Base-by-base conservation (phyloP, 1,284 basidiomycete genomes). In the Apiotrichum mycotoxinovorans region DNA sequence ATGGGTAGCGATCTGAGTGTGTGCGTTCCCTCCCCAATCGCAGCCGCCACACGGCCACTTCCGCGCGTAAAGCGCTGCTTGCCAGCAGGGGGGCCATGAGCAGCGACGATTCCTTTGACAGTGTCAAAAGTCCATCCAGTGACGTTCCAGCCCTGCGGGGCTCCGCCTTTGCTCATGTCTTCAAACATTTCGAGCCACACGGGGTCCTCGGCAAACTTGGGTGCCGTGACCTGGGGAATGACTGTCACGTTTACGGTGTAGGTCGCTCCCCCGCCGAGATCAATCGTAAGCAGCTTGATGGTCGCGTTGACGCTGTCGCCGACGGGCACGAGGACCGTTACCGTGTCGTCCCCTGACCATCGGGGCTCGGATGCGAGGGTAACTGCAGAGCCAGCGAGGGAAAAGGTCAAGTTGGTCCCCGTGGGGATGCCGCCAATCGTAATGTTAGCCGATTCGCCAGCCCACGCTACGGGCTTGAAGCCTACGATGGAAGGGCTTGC, bases 131-230 rank as follows among this genome's bases (percentile, higher is more conserved):
- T 26, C 52, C 52, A 54, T 11, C 37, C 45, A 10, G 27, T 34
- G 10, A 17, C 25, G 46, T 41, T 41, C 52, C 52, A 54, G 5
- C 45, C 45, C 15, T 22, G 23, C 18, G 20, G 20, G 18, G 35
- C 30, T 30, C 30, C 12, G 30, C 5, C 30, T 30, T 12, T 30
- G 30, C 37, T n/a, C n/a, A n/a, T n/a, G 38, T 22, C 35, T 25
- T 54, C 52, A 18, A 54, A 54, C 45, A 48, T 47, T 40, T 54
- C 52, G 15, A 41, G 27, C 52, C 52, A 54, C 2, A 27, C 18
- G n/a, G 52, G 27, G 22, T 48, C 45, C 38, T 54, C 52, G 20
- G 18, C 27, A 11, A 54, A 41, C 9, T 20, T 4, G 1, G 41
- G 20, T 9, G 37, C 12, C 27, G n/a, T 12, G n/a, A 27, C 15